These are phyloP conservation scores for Neopestalotiopsis sp. DNA, from an alignment of 2,329 filamentous ascomycete genomes.

Conservation along the genomic window DNA sequence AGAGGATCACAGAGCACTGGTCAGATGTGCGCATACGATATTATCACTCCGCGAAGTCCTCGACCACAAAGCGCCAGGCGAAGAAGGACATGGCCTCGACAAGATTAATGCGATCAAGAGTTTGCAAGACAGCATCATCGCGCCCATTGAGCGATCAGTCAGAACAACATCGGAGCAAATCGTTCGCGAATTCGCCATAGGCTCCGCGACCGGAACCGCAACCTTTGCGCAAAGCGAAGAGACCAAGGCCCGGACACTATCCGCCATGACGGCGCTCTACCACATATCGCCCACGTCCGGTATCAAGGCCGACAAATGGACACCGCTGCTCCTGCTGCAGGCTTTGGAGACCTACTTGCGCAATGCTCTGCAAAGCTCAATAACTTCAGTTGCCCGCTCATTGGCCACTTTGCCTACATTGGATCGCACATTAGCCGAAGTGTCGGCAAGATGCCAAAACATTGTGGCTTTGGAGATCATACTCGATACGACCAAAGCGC, in stretches of 20 bases:
- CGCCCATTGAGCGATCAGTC: conserved; percentile 76
- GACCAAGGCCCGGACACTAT: conserved; percentile 73
- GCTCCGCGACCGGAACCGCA: conserved; percentile 51
- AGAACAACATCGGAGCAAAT: conserved; percentile 77
- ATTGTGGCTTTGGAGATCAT: conserved; percentile 86
- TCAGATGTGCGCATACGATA: conserved; percentile 83
- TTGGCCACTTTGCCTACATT: conserved; percentile 81
- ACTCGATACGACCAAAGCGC: conserved; percentile 71
- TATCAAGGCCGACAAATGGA: conserved; percentile 59
- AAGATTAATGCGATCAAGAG: conserved; percentile 74
- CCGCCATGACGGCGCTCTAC: conserved; percentile 79
- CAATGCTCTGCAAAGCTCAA: conserved; percentile 78
- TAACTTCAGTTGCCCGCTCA: conserved; percentile 75
- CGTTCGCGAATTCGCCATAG: conserved; percentile 83
- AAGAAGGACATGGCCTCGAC: conserved; percentile 80
- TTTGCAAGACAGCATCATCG: conserved; percentile 72
- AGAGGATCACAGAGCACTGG: conserved; percentile 78
- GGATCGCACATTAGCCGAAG: conserved; percentile 81
- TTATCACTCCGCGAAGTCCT: conserved; percentile 78
- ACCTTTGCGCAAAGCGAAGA: conserved; percentile 75
- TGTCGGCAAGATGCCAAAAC: conserved; percentile 86
- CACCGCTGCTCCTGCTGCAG: conserved; percentile 75
- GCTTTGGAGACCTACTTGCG: conserved; percentile 84
- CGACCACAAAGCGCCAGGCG: conserved; percentile 67
- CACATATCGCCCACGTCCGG: conserved; percentile 74